Base-by-base conservation (phyloP, 2,329 filamentous ascomycete genomes). In the Pseudogymnoascus sp. region DNA sequence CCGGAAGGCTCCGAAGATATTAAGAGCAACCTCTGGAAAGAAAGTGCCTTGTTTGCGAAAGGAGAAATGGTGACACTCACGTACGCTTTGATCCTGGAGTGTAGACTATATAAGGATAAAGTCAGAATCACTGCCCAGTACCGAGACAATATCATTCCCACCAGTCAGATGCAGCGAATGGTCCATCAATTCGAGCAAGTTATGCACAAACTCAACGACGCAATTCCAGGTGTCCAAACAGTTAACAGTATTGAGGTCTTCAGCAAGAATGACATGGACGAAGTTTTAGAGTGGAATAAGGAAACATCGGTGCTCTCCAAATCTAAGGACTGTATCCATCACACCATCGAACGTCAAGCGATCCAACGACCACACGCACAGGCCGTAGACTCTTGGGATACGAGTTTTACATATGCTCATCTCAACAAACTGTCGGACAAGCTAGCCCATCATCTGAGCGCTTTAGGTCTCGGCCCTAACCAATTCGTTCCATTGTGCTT, bases 211-310 rank as follows among this genome's bases (percentile, higher is more conserved):
- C 43, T 48, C 43, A 48, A 48, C 43, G 19, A 48, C 7, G 16
- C 54, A 19, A 77, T 77, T 11, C 74, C 77, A 39, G 75, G 74
- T 2, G 71, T 74, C 34, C 66, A 72, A 4, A 75, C 77, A 41
- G 71, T 73, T 11, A 69, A 73, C 51, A 68, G 72, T 61, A 76
- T 76, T 31, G 77, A 75, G 66, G 70, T 75, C 25, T 75, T 77
- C 57, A 48, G 43, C 43, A 11, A 14, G 19, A 73, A 74, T 25
- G 78, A 75, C 31, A 68, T 76, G 36, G 67, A 78, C 5, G 71
- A 75, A 13, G 72, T 78, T 37, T 73, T 77, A 5, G 19, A 11
- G 13, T 39, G 61, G 34, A 31, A 43, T 19, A 45, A 31, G 23
- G 39, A 63, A n/a, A 61, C 63, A 48, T 16, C 54, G 10, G n/a